phyloP scores from a whole-genome alignment of 345 rosid genomes.

The Cardamine resedifolia region DNA sequence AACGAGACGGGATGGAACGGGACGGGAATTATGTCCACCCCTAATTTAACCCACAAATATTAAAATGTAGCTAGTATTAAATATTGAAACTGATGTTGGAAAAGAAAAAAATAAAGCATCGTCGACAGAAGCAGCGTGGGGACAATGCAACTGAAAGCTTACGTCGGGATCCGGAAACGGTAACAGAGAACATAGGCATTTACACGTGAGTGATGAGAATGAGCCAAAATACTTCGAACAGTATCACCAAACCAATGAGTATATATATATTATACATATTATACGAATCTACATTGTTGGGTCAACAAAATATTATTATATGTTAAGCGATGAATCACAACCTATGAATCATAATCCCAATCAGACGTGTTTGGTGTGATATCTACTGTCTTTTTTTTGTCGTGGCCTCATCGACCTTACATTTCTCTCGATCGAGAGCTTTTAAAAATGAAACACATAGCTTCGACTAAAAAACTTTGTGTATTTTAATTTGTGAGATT shows the following conservation, averaged over 20 bases:
- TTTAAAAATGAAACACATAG: background rate
- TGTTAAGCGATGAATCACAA: slow-evolving; percentile 12
- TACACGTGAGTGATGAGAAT: slow-evolving; percentile 33
- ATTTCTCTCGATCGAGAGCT: slow-evolving; percentile 2
- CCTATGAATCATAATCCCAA: slow-evolving; percentile 25
- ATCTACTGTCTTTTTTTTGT: slow-evolving; percentile 33
- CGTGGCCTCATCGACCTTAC: slow-evolving; percentile 17
- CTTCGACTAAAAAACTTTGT: background rate
- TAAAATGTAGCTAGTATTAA: background rate
- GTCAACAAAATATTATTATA: slow-evolving; percentile 18
- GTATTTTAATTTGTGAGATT: background rate
- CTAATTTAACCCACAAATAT: too few relatives aligned
- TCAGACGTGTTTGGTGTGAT: slow-evolving; percentile 38
- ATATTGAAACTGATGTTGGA: background rate
- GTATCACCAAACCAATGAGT: background rate
- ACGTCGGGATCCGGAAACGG: slow-evolving; percentile 35
- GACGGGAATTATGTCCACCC: too few relatives aligned
- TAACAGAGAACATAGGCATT: slow-evolving; percentile 14
- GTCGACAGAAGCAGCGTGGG: slow-evolving; percentile 9
- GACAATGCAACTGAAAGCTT: slow-evolving; percentile 14
- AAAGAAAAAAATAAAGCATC: background rate
- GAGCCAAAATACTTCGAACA: slow-evolving; percentile 13
- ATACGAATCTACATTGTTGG: slow-evolving; percentile 20
- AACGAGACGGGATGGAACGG: too few relatives aligned
- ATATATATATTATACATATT: too few relatives aligned